phyloP scores from a whole-genome alignment of 805 yeast species.

The Teunomyces lycoperdinae region DNA sequence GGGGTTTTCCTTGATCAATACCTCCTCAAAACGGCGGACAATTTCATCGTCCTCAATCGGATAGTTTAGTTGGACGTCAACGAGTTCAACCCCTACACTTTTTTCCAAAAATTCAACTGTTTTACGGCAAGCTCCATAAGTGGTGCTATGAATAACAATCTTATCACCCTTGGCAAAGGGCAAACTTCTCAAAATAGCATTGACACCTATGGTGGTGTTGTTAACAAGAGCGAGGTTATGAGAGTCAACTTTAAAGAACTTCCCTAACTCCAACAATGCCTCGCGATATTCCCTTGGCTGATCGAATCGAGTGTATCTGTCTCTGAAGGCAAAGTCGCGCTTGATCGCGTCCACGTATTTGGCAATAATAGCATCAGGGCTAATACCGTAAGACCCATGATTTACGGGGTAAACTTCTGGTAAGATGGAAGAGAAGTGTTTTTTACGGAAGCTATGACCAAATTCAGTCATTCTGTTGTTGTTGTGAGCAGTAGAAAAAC shows the following conservation, averaged over 20 bases:
- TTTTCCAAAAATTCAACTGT: constrained; percentile 43
- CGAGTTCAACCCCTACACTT: constrained; percentile 23
- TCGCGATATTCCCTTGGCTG: constrained; percentile 26
- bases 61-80: constrained; percentile 14
- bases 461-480: constrained; percentile 25
- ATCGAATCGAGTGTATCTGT: constrained; percentile 34
- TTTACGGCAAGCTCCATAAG: constrained; percentile 55
- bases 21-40: constrained; percentile 19
- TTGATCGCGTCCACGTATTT: constrained; percentile 25
- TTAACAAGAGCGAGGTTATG: constrained; percentile 50
- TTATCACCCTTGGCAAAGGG: constrained; percentile 53
- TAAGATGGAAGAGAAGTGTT: constrained; percentile 44
- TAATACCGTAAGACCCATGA: constrained; percentile 64
- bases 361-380: constrained; percentile 48
- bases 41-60: constrained; percentile 19
- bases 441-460: constrained; percentile 49
- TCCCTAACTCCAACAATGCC: constrained; percentile 36
- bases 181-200: constrained; percentile 52
- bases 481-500: no score
- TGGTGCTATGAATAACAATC: constrained; percentile 46
- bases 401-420: constrained; percentile 47
- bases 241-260: constrained; percentile 45
- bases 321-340: constrained; percentile 42
- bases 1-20: constrained; percentile 19
- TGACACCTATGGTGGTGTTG: constrained; percentile 62